Conservation (phyloP, 805 yeast genomes). For the Myxozyma mucilagina region DNA sequence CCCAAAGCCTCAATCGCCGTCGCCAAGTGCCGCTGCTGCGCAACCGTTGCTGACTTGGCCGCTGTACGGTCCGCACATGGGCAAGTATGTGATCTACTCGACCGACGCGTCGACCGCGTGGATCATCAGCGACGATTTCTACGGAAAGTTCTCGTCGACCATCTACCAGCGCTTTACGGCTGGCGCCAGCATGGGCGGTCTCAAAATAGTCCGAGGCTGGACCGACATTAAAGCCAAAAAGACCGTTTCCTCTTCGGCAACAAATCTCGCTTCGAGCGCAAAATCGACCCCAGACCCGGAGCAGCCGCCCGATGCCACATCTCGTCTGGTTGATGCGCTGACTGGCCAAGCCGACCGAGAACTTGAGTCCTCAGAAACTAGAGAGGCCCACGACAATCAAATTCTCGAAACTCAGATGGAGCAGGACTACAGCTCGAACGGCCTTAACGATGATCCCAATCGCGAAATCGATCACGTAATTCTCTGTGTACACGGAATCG, state of each 20-base stretch:
- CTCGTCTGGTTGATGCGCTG: constrained; percentile 1
- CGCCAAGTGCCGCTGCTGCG: constrained; percentile 4
- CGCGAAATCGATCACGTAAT: constrained; percentile 62
- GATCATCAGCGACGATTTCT: constrained; percentile 34
- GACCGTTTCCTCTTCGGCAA: not conserved
- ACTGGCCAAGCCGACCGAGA: not conserved
- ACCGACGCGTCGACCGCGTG: constrained; percentile 33
- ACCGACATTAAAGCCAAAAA: constrained; percentile 17
- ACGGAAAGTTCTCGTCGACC: constrained; percentile 31
- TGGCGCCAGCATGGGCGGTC: constrained; percentile 34
- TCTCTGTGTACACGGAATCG: constrained; percentile 93
- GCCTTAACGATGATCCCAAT: constrained; percentile 24
- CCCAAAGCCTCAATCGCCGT: not conserved
- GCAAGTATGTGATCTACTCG: constrained; percentile 33
- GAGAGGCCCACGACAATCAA: constrained; percentile 17
- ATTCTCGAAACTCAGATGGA: constrained; percentile 35
- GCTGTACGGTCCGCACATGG: constrained; percentile 33
- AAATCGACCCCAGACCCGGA: not conserved
- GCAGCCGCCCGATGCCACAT: not conserved
- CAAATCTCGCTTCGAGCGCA: not conserved
- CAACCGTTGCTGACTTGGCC: constrained; percentile 27
- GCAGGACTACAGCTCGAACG: constrained; percentile 33
- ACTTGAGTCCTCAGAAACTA: constrained; percentile 4
- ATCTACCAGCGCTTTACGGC: constrained; percentile 30
- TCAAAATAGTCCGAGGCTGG: constrained; percentile 36